A percentile compares a stretch with the other conserved stretches of the same genome.
Evolutionary conservation across 2,329 filamentous ascomycete species (phyloP).

Genomic region (Aspergillus calidoustus): DNA sequence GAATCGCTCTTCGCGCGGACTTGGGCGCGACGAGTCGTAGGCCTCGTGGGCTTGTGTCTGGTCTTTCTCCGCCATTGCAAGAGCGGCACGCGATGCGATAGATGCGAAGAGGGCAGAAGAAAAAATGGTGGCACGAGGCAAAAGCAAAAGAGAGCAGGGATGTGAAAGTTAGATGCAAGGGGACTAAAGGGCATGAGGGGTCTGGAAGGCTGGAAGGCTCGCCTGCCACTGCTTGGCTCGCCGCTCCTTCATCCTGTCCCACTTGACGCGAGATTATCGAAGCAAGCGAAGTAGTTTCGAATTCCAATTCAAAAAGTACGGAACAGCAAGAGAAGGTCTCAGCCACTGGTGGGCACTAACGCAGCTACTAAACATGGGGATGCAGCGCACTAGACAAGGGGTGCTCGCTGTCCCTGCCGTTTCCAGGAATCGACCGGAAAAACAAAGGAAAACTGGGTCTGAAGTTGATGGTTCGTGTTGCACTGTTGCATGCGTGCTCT

Average conservation of each 20-base stretch:
- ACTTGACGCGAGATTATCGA: too few relatives aligned
- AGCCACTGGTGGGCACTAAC: neutral
- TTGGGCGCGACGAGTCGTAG: neutral
- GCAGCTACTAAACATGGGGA: neutral
- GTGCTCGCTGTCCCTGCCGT: too few relatives aligned
- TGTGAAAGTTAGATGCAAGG: neutral
- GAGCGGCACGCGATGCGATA: neutral
- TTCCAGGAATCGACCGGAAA: too few relatives aligned
- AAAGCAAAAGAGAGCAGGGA: neutral
- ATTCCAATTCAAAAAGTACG: too few relatives aligned
- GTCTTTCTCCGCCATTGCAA: conserved; percentile 6
- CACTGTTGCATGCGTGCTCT: too few relatives aligned
- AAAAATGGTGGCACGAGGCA: neutral
- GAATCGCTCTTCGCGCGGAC: neutral
- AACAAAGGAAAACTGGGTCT: too few relatives aligned
- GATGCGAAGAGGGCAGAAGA: neutral
- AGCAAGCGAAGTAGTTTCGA: too few relatives aligned
- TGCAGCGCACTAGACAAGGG: too few relatives aligned
- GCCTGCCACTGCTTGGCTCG: neutral
- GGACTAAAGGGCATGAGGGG: neutral
- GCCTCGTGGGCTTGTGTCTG: neutral
- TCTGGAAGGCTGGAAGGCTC: neutral
- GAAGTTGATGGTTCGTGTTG: too few relatives aligned
- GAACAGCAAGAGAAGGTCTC: too few relatives aligned
- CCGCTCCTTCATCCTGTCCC: too few relatives aligned